phyloP scores from a whole-genome alignment of 2,329 filamentous ascomycete species.

The Capronia epimyces region DNA sequence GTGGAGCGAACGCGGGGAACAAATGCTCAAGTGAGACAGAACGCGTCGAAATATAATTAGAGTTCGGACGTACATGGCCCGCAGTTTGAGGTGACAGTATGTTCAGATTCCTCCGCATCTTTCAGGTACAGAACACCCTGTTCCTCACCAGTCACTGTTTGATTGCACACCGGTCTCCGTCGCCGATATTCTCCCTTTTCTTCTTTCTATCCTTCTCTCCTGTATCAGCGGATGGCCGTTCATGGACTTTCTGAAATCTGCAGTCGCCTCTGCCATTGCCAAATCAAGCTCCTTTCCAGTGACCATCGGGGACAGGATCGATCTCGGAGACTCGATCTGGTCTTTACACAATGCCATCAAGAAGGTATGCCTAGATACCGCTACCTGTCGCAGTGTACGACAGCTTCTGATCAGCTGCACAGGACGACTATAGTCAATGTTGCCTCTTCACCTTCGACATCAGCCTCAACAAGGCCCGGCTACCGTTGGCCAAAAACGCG shows the following conservation, averaged over 20 bases:
- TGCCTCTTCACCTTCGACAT: conserved; percentile 97
- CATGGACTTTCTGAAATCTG: conserved; percentile 98
- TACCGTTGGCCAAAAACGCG: conserved; percentile 87
- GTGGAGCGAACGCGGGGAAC: conserved; percentile 17
- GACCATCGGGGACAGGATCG: conserved; percentile 84
- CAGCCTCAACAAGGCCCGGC: conserved; percentile 67
- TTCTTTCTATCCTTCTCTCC: neutral
- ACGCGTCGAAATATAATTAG: conserved; percentile 1
- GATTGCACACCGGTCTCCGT: neutral
- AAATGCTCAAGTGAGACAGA: neutral
- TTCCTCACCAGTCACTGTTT: neutral
- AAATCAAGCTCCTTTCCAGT: conserved; percentile 92
- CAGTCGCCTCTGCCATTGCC: conserved; percentile 91
- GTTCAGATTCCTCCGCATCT: conserved; percentile 3
- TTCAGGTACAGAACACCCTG: too few species aligned
- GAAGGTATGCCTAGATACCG: conserved; percentile 62
- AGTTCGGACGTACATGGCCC: too few species aligned
- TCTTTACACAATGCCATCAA: conserved; percentile 91
- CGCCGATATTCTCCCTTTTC: neutral
- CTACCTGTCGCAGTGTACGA: neutral
- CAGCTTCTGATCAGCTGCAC: neutral
- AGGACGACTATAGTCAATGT: conserved; percentile 92
- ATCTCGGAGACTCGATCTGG: conserved; percentile 92
- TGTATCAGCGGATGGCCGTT: conserved; percentile 6
- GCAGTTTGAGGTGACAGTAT: too few species aligned